A percentile compares a stretch with the other conserved stretches of the same genome.
Conservation (phyloP, 768 basidiomycete species). For the Collybiopsis luxurians region DNA sequence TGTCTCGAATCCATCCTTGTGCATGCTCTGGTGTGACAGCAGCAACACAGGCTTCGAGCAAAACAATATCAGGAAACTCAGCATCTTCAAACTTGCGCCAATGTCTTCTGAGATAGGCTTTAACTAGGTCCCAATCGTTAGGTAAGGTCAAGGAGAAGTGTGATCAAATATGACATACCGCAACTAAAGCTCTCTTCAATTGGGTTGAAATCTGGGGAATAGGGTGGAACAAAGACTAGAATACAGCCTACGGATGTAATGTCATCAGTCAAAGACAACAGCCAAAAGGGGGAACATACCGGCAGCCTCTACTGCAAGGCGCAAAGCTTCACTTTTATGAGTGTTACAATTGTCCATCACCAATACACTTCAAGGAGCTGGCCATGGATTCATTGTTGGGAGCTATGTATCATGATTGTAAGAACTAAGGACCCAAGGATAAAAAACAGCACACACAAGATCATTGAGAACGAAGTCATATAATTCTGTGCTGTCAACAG, state of each 20-base stretch:
- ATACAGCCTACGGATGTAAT: no score
- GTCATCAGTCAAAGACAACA: no score
- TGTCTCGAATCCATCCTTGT: constrained; percentile 18
- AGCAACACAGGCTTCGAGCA: constrained; percentile 14
- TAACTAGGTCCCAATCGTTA: constrained; percentile 3
- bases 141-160: neutral
- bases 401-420: constrained; percentile 19
- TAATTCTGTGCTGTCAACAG: constrained; percentile 29
- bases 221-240: constrained; percentile 26
- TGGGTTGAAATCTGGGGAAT: constrained; percentile 34
- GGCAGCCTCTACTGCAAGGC: constrained; percentile 19
- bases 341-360: constrained; percentile 11
- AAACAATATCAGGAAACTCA: constrained; percentile 5
- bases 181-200: constrained; percentile 30
- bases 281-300: no score
- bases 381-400: constrained; percentile 21
- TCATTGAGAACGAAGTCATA: constrained; percentile 34
- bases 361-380: constrained; percentile 6
- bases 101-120: constrained; percentile 12
- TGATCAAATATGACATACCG: neutral
- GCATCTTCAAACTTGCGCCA: neutral
- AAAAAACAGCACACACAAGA: constrained; percentile 25
- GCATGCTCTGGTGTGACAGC: constrained; percentile 19
- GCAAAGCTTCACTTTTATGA: constrained; percentile 21
- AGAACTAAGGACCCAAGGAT: neutral